Conservation (phyloP, 2,329 filamentous ascomycete species). For the Nannizzia gypsea region DNA sequence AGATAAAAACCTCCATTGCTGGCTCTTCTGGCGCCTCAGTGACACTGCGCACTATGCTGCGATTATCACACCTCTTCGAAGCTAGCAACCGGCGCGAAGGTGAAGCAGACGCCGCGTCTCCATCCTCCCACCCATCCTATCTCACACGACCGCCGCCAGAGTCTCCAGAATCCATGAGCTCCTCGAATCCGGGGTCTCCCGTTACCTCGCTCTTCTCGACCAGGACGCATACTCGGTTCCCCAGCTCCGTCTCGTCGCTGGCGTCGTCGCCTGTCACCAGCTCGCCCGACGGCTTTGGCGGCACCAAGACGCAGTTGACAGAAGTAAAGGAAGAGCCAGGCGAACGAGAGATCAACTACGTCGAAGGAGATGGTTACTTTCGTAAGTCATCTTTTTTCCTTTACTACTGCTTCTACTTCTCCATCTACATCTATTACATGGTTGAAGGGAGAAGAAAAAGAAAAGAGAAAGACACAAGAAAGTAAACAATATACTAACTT, state of each 20-base stretch:
- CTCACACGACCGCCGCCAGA: conserved; percentile 16
- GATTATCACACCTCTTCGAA: conserved; percentile 26
- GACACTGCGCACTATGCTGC: conserved; percentile 24
- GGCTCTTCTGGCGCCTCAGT: not conserved
- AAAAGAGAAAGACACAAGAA: not conserved
- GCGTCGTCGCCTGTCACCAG: conserved; percentile 46
- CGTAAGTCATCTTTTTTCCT: too few species aligned
- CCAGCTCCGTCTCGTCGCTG: conserved; percentile 67
- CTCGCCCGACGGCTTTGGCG: conserved; percentile 36
- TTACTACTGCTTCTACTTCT: too few species aligned
- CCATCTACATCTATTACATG: not conserved
- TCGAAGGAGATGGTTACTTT: conserved; percentile 53
- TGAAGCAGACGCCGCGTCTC: conserved; percentile 20
- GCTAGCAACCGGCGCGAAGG: conserved; percentile 22
- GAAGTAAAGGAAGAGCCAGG: conserved; percentile 72
- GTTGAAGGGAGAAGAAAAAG: not conserved
- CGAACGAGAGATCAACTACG: conserved; percentile 48
- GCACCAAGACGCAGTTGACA: conserved; percentile 57
- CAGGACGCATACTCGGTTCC: conserved; percentile 29
- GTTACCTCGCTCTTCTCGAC: conserved; percentile 31
- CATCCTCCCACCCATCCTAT: conserved; percentile 3
- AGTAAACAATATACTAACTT: conserved; percentile 6
- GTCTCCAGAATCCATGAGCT: conserved; percentile 24
- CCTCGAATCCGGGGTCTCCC: conserved; percentile 30
- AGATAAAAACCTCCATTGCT: too few species aligned